These are phyloP conservation scores for Obba rivulosa DNA, from an alignment of 768 basidiomycete species.

Conservation along the genomic window DNA sequence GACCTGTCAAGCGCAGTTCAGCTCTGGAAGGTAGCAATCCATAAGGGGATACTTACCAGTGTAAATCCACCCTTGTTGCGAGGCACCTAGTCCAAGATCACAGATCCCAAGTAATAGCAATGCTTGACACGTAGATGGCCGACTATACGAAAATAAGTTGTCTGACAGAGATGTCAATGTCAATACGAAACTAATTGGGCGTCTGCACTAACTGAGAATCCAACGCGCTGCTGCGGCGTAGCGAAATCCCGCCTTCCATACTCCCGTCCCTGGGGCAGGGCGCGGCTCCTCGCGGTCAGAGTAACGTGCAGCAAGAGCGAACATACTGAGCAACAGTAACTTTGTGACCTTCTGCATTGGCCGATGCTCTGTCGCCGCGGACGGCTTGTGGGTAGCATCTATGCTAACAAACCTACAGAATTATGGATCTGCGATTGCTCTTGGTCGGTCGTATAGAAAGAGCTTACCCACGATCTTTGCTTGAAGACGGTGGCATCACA, in stretches of 20 bases:
- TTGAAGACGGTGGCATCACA: neutral
- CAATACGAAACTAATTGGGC: conserved; percentile 13
- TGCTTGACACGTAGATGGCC: conserved; percentile 76
- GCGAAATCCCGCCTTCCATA: conserved; percentile 66
- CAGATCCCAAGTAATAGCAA: conserved; percentile 75
- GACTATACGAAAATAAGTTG: conserved; percentile 58
- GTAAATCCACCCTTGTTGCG: conserved; percentile 86
- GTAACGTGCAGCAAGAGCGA: conserved; percentile 76
- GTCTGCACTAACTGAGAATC: conserved; percentile 49
- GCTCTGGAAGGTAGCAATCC: neutral
- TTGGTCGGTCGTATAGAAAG: too few relatives aligned
- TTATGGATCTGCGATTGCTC: too few relatives aligned
- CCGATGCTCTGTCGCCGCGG: conserved; percentile 36
- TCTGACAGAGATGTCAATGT: conserved; percentile 31
- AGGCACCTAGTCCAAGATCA: conserved; percentile 80
- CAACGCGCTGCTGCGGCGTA: conserved; percentile 59
- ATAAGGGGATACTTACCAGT: conserved; percentile 36
- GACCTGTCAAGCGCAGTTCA: conserved; percentile 19
- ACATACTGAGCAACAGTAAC: conserved; percentile 73
- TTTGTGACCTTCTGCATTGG: conserved; percentile 55
- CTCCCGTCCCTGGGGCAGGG: conserved; percentile 36
- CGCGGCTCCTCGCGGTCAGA: conserved; percentile 37
- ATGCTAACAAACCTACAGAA: too few relatives aligned
- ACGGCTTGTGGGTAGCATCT: too few relatives aligned
- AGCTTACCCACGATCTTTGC: too few relatives aligned